Conservation (phyloP, 441 rosid species). For the Hura crepitans region DNA sequence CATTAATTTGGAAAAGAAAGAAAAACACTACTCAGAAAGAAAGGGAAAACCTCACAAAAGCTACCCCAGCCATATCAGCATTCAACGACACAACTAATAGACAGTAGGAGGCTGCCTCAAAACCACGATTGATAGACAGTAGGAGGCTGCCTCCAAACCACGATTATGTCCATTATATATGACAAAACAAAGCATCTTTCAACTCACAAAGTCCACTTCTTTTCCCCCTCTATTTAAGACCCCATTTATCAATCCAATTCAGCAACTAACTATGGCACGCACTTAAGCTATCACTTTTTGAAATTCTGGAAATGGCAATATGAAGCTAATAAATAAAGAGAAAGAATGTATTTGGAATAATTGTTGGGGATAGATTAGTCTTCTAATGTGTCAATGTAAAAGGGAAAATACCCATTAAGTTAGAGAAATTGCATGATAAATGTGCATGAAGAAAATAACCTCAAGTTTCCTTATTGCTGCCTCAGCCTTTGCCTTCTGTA, state of each 20-base stretch:
- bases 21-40: not conserved
- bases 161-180: not conserved
- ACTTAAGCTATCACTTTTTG: not conserved
- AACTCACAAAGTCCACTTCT: not conserved
- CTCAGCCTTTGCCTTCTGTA: conserved; percentile 95
- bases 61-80: conserved; percentile 1
- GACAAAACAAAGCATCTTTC: not conserved
- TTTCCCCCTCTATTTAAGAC: not conserved
- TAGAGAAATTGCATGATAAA: conserved; percentile 3
- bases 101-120: not conserved
- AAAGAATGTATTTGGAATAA: not conserved
- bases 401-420: conserved; percentile 6
- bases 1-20: not conserved
- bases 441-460: conserved; percentile 38
- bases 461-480: conserved; percentile 82
- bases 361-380: not conserved
- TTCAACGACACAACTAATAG: not conserved
- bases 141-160: not conserved
- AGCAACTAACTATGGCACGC: not conserved
- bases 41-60: not conserved
- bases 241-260: not conserved
- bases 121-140: not conserved
- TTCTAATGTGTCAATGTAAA: not conserved
- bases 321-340: not conserved
- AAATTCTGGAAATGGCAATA: not conserved